Evolutionary conservation across 2,329 filamentous ascomycete species (phyloP).

Genomic region (Fusarium veterinarium): DNA sequence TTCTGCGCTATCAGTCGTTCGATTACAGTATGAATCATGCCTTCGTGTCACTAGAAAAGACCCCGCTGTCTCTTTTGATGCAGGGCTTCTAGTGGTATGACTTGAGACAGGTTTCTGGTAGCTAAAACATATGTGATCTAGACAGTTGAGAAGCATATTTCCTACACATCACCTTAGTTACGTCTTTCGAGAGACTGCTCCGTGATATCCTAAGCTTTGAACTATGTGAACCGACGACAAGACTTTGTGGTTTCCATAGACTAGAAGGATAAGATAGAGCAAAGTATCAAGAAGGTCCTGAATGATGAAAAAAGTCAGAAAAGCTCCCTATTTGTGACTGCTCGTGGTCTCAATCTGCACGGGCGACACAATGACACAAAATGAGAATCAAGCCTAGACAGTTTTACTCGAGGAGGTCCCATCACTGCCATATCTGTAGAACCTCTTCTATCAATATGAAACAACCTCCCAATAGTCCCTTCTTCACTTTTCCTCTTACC

Average conservation of each 20-base stretch:
- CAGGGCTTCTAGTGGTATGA: background rate
- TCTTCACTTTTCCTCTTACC: rapidly evolving
- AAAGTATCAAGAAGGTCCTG: too few relatives aligned
- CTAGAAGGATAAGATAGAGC: rapidly evolving
- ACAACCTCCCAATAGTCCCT: rapidly evolving
- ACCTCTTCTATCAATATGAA: background rate
- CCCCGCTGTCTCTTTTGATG: background rate
- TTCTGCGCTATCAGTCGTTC: background rate
- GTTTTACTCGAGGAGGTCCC: background rate
- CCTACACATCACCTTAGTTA: rapidly evolving
- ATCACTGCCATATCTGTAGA: background rate
- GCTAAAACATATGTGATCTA: background rate
- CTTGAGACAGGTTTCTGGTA: background rate
- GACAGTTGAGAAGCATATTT: rapidly evolving
- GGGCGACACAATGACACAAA: background rate
- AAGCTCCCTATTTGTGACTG: rapidly evolving
- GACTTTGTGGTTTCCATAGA: rapidly evolving
- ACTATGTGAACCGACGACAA: rapidly evolving
- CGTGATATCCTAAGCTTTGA: background rate
- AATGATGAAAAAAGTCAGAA: too few relatives aligned
- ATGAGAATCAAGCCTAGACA: background rate
- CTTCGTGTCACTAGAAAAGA: background rate
- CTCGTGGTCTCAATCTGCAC: too few relatives aligned
- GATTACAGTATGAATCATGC: background rate
- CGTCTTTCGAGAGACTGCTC: too few relatives aligned